These are phyloP conservation scores for Nothophoma quercina DNA, from an alignment of 2,329 filamentous ascomycete genomes.

Conservation along the genomic window DNA sequence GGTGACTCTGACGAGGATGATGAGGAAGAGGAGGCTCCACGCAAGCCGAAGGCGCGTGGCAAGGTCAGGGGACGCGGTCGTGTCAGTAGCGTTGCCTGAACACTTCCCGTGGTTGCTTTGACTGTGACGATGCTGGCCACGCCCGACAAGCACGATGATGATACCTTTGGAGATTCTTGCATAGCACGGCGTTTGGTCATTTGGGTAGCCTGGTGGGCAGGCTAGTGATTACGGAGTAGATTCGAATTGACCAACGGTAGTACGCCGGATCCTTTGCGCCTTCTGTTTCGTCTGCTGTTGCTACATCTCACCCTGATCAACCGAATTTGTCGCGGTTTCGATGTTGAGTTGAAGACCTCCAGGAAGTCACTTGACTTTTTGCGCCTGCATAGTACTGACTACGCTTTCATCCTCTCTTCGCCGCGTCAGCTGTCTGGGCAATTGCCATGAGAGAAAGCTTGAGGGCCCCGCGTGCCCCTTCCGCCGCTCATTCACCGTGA, in stretches of 20 bases:
- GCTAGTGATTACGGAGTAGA: no score
- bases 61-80: slow-evolving; percentile 28
- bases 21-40: slow-evolving; percentile 25
- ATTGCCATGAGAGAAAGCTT: no score
- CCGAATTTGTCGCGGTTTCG: no score
- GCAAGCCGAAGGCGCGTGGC: slow-evolving; percentile 29
- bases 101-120: not conserved
- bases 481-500: not conserved
- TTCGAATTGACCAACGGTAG: no score
- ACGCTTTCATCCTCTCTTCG: no score
- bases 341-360: no score
- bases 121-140: not conserved
- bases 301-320: no score
- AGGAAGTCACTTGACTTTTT: no score
- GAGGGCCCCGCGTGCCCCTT: not conserved
- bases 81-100: slow-evolving; percentile 20
- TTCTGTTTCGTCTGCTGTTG: no score
- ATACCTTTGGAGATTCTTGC: slow-evolving; percentile 1
- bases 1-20: slow-evolving; percentile 36
- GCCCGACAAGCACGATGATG: not conserved
- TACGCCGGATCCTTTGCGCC: no score
- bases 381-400: no score
- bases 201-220: not conserved
- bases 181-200: slow-evolving; percentile 24
- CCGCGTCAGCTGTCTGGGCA: no score